A percentile compares a stretch with the other conserved stretches of the same genome.
These are phyloP conservation scores for Theobroma cacao DNA, from an alignment of 345 rosid species.

Conservation along the genomic window DNA sequence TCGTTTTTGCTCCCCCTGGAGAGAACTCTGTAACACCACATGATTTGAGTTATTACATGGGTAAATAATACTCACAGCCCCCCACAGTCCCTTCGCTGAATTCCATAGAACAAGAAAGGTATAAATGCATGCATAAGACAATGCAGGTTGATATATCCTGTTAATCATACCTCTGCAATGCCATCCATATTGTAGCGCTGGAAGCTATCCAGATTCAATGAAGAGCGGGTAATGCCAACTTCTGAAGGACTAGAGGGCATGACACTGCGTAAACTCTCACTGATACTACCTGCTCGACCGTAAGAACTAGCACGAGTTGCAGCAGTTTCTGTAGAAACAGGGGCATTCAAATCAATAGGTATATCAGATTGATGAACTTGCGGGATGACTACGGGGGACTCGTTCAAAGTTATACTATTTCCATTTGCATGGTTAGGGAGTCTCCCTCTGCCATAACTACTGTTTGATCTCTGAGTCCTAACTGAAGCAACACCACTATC, in stretches of 20 bases:
- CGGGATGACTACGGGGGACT: conserved; percentile 29
- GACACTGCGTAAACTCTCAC: conserved; percentile 37
- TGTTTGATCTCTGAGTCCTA: conserved; percentile 51
- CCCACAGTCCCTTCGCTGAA: neutral
- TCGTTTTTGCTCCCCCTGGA: neutral
- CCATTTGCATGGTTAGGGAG: conserved; percentile 42
- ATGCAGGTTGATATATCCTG: neutral
- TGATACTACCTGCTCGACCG: conserved; percentile 33
- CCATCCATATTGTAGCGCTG: conserved; percentile 67
- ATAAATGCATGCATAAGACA: neutral
- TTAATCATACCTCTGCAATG: conserved; percentile 72
- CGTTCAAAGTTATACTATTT: conserved; percentile 32
- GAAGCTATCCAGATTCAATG: conserved; percentile 50
- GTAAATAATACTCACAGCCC: neutral
- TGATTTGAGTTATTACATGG: neutral
- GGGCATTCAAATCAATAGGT: conserved; percentile 40
- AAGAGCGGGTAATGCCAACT: conserved; percentile 38
- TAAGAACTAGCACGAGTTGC: conserved; percentile 23
- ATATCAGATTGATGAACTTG: conserved; percentile 45
- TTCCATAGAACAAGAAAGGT: neutral
- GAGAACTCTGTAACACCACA: conserved; percentile 1
- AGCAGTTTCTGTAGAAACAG: conserved; percentile 35
- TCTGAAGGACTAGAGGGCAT: conserved; percentile 60
- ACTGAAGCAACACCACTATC: conserved; percentile 39
- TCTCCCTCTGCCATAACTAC: conserved; percentile 39